A percentile compares a stretch with the other conserved stretches of the same genome.
phyloP scores from a whole-genome alignment of 306 rosid genomes.

The Mimosa bimucronata region DNA sequence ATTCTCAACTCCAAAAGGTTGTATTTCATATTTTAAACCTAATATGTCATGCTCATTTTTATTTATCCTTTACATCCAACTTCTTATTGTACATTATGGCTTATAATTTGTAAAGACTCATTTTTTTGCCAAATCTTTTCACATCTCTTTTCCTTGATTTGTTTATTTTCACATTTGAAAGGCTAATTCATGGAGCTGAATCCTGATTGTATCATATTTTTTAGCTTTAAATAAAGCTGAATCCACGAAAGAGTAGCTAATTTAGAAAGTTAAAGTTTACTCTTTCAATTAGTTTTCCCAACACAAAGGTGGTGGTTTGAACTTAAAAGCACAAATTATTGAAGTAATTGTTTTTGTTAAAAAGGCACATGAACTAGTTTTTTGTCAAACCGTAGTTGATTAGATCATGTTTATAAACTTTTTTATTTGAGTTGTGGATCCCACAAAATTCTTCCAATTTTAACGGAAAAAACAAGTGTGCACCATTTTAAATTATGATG shows the following conservation, averaged over 20 bases:
- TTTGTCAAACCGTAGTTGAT: neutral
- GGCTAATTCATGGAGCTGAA: neutral
- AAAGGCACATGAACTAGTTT: neutral
- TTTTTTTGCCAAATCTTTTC: neutral
- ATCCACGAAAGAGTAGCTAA: neutral
- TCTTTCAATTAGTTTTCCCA: neutral
- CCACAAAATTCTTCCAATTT: too few relatives aligned
- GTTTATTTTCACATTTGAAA: neutral
- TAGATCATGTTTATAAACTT: neutral
- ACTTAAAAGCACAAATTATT: neutral
- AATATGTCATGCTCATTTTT: neutral
- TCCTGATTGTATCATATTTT: neutral
- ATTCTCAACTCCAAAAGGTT: slow-evolving; percentile 18
- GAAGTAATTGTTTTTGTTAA: neutral
- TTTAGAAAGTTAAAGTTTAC: neutral
- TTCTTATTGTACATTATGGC: neutral
- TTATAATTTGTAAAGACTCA: neutral
- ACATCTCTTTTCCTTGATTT: neutral
- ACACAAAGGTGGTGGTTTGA: neutral
- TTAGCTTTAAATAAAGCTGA: neutral
- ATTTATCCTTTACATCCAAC: neutral
- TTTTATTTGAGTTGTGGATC: too few relatives aligned
- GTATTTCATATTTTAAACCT: neutral
- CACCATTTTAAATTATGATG: too few relatives aligned
- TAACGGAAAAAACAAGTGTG: too few relatives aligned